Base-by-base conservation (phyloP, 139 green algal genomes). In the Haematococcus sp. region DNA sequence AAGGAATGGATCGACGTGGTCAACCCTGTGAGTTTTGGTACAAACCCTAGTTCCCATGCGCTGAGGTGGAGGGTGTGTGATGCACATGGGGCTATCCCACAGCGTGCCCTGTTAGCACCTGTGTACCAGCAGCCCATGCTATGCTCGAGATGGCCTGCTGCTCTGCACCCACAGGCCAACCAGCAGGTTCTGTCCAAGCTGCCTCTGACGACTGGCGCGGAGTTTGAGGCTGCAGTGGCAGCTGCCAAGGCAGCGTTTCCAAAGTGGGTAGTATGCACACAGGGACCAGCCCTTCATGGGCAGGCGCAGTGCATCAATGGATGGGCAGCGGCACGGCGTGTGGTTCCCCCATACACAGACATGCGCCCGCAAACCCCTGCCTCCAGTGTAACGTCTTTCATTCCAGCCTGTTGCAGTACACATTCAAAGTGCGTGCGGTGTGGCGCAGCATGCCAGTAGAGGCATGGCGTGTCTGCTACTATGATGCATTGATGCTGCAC, bases 201-300 rank as follows among this genome's bases (percentile, higher is more conserved):
- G 32, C 95, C 95, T 0, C 52, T 91, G 13, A 87, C 84, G 2
- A 97, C 94, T 1, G 23, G 58, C 5, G 65, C 54, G 4, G 95
- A 99, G 80, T 98, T 99, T 60, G 73, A 96, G 13, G 86, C 80
- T 9, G 95, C 95, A 20, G 95, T 99, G 32, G 46, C 77, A 20
- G 80, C 89, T 23, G 89, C 89, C 27, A 90, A 91, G 63, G 83
- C 77, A 4, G 95, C 95, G 0, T 98, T 97, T 70, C 84, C 86
- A 0, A 78, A 67, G 1, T 99, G 95, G 5, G 61, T 17, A 4
- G 25, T 35, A n/a, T n/a, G n/a, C n/a, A n/a, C n/a, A n/a, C n/a
- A n/a, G n/a, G n/a, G n/a, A n/a, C n/a, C n/a, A n/a, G n/a, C n/a
- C n/a, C n/a, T n/a, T n/a, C n/a, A n/a, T n/a, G n/a, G n/a, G n/a